These are phyloP conservation scores for Geotrichum candidum DNA, from an alignment of 1,139 yeast species.

Conservation along the genomic window DNA sequence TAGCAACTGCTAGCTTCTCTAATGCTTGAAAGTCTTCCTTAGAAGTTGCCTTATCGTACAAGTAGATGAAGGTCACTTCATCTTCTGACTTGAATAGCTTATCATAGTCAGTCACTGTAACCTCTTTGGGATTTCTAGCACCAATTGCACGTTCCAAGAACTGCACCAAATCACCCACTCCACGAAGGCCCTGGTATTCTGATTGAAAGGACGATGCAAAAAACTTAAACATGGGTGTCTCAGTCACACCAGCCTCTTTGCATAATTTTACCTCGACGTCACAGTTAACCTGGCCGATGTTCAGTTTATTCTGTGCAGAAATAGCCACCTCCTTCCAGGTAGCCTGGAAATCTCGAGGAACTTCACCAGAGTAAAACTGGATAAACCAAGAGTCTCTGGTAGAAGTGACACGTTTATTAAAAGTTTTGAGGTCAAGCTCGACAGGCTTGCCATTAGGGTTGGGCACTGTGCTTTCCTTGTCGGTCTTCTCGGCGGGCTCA, in stretches of 20 bases:
- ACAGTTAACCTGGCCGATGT: conserved; percentile 41
- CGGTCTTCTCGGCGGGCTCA: not conserved
- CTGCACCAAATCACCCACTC: conserved; percentile 32
- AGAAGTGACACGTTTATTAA: conserved; percentile 23
- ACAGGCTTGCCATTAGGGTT: conserved; percentile 27
- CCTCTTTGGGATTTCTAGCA: conserved; percentile 27
- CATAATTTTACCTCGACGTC: conserved; percentile 34
- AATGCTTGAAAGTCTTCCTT: conserved; percentile 39
- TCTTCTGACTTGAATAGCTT: conserved; percentile 16
- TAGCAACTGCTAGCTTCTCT: conserved; percentile 31
- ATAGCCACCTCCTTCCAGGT: conserved; percentile 37
- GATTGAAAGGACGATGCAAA: conserved; percentile 32
- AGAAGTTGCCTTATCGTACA: conserved; percentile 37
- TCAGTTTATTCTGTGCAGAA: conserved; percentile 30
- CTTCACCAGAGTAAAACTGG: conserved; percentile 38
- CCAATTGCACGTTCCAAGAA: conserved; percentile 32
- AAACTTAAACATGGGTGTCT: conserved; percentile 33
- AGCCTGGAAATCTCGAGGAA: conserved; percentile 36
- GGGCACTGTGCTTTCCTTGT: conserved; percentile 6
- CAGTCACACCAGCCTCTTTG: conserved; percentile 28
- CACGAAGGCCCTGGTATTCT: conserved; percentile 34
- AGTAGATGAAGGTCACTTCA: conserved; percentile 32
- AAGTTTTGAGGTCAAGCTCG: conserved; percentile 22
- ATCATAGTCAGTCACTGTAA: conserved; percentile 26
- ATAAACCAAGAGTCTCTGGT: conserved; percentile 37